phyloP scores from a whole-genome alignment of 2,329 filamentous ascomycete genomes.

The Stagonosporopsis cucurbitacearum region DNA sequence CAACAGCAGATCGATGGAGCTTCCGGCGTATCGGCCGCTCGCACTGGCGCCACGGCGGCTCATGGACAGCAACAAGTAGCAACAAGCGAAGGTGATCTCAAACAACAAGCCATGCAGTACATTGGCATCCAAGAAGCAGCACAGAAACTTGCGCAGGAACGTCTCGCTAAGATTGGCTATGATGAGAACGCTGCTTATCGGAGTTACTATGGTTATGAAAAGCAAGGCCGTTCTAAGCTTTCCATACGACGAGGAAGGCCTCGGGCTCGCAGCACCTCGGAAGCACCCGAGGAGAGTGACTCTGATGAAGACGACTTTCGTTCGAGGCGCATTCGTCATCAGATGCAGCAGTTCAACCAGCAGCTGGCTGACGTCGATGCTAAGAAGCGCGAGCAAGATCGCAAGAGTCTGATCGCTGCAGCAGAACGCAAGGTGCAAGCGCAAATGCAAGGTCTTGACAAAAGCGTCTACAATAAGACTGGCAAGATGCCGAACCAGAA shows the following conservation, averaged over 20 bases:
- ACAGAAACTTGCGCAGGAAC: conserved; percentile 83
- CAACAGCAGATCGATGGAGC: conserved; percentile 64
- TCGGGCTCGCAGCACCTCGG: conserved; percentile 71
- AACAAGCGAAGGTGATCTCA: conserved; percentile 55
- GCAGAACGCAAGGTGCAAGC: conserved; percentile 87
- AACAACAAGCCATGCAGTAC: conserved; percentile 58
- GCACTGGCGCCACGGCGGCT: conserved; percentile 44
- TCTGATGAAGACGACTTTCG: conserved; percentile 66
- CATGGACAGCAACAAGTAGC: conserved; percentile 34
- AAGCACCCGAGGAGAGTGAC: conserved; percentile 37
- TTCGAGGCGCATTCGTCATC: conserved; percentile 74
- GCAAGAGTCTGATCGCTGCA: conserved; percentile 74
- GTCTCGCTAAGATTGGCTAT: conserved; percentile 79
- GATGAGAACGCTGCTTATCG: conserved; percentile 71
- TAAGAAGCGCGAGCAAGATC: conserved; percentile 76
- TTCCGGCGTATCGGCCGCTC: conserved; percentile 35
- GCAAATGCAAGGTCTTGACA: conserved; percentile 79
- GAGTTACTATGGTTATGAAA: conserved; percentile 74
- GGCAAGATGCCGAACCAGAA: conserved; percentile 74
- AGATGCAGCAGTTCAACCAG: conserved; percentile 79
- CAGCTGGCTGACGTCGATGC: conserved; percentile 72
- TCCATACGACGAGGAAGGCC: conserved; percentile 61
- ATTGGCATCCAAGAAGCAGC: conserved; percentile 83
- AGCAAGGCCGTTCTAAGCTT: conserved; percentile 57
- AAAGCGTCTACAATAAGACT: conserved; percentile 77